Evolutionary conservation across 2,329 filamentous ascomycete genomes (phyloP).

Genomic region (Sclerotinia minor): DNA sequence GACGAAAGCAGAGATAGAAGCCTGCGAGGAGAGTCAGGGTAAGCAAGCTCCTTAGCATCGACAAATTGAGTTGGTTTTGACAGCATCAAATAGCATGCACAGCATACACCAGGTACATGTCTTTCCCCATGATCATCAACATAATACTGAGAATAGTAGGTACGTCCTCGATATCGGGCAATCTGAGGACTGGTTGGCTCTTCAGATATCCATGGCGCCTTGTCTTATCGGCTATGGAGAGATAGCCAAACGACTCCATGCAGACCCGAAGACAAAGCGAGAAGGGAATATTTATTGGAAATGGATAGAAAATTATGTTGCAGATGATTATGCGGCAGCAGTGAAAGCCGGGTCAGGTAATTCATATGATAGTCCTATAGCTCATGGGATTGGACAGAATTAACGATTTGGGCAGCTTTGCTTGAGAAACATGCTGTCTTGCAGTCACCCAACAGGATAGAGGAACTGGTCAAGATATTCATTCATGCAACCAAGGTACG

Average conservation of each 20-base stretch:
- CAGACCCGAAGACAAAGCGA: conserved; percentile 59
- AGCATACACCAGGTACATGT: conserved; percentile 63
- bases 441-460: conserved; percentile 73
- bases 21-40: conserved; percentile 73
- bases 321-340: conserved; percentile 73
- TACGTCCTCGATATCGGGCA: conserved; percentile 89
- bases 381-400: neutral
- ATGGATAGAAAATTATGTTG: conserved; percentile 89
- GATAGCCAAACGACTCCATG: conserved; percentile 70
- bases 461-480: conserved; percentile 82
- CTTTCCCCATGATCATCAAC: neutral
- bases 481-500: conserved; percentile 80
- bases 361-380: conserved; percentile 32
- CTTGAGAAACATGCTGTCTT: conserved; percentile 73
- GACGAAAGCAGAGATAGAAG: conserved; percentile 69
- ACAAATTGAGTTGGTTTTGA: conserved; percentile 23
- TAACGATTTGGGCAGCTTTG: conserved; percentile 52
- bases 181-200: conserved; percentile 81
- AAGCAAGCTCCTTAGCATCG: conserved; percentile 37
- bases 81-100: conserved; percentile 58
- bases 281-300: conserved; percentile 77
- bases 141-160: conserved; percentile 43
- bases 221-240: conserved; percentile 87
- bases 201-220: conserved; percentile 81
- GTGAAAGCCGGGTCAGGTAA: conserved; percentile 69